phyloP scores from a whole-genome alignment of 352 stramenopile species.

The Saprolegnia diclina region DNA sequence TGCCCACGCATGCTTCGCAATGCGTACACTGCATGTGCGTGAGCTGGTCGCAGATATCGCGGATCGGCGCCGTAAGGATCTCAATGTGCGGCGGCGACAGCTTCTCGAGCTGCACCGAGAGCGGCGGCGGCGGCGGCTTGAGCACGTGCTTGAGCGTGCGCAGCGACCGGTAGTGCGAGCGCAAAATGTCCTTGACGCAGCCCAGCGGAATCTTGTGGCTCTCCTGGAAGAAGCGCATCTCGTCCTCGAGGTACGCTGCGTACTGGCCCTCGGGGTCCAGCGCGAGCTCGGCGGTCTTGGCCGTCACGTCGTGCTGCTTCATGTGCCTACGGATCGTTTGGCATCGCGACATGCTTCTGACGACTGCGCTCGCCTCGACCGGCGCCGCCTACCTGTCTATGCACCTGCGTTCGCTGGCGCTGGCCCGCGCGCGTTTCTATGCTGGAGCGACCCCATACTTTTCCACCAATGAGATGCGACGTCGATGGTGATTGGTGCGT shows the following conservation, averaged over 20 bases:
- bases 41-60: slow-evolving; percentile 22
- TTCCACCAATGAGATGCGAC: not conserved
- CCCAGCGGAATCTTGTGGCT: slow-evolving; percentile 13
- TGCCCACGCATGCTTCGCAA: too few relatives aligned
- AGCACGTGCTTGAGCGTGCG: slow-evolving; percentile 17
- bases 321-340: slow-evolving; percentile 24
- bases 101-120: slow-evolving; percentile 16
- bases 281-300: not conserved
- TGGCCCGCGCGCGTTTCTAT: slow-evolving; percentile 19
- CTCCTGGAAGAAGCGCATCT: slow-evolving; percentile 17
- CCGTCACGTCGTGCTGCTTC: not conserved
- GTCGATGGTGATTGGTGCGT: not conserved
- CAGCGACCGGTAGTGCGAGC: slow-evolving; percentile 20
- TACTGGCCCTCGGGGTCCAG: not conserved
- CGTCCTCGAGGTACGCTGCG: slow-evolving; percentile 3
- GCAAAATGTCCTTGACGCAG: slow-evolving; percentile 16
- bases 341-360: slow-evolving; percentile 25
- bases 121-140: slow-evolving; percentile 21
- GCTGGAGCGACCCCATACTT: not conserved
- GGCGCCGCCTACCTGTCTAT: not conserved
- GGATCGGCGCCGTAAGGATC: slow-evolving; percentile 20
- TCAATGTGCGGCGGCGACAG: slow-evolving; percentile 12
- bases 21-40: slow-evolving; percentile 15
- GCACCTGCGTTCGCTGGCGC: not conserved
- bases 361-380: not conserved